These are phyloP conservation scores for Linum trigynum DNA, from an alignment of 345 rosid genomes.

Conservation along the genomic window DNA sequence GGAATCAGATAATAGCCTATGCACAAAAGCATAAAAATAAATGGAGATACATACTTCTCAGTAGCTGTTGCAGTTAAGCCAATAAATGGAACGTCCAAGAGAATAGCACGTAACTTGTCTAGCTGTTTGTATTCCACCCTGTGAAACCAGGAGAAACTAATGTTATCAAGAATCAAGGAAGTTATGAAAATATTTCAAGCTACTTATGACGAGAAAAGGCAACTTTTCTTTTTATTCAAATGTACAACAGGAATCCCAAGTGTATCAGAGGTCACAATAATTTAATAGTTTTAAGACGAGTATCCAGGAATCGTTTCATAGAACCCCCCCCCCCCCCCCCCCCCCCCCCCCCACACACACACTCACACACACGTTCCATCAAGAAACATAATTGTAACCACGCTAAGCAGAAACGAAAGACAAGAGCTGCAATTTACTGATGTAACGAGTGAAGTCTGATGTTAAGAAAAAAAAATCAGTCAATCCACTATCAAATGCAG, in stretches of 20 bases:
- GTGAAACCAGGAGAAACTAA: slow-evolving; percentile 12
- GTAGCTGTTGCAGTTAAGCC: slow-evolving; percentile 48
- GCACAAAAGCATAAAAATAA: background rate
- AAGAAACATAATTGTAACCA: no score
- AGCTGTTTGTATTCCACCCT: slow-evolving; percentile 44
- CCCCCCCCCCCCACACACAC: no score
- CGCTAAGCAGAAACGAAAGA: no score
- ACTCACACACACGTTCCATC: background rate
- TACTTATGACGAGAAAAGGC: background rate
- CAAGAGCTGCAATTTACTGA: no score
- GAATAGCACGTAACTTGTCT: slow-evolving; percentile 27
- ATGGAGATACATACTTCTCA: slow-evolving; percentile 25
- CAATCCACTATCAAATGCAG: no score
- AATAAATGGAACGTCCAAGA: slow-evolving; percentile 35
- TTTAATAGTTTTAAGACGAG: no score
- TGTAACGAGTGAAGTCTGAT: no score
- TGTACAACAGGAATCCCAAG: no score
- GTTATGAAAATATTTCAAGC: background rate
- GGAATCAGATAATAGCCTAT: background rate
- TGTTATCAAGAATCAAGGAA: background rate
- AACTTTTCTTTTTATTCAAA: background rate
- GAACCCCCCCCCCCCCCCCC: no score
- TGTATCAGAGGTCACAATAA: no score
- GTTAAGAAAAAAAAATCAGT: no score
- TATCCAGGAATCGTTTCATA: no score